phyloP scores from a whole-genome alignment of 2,329 filamentous ascomycete genomes.

The Chaetothyriales sp. region DNA sequence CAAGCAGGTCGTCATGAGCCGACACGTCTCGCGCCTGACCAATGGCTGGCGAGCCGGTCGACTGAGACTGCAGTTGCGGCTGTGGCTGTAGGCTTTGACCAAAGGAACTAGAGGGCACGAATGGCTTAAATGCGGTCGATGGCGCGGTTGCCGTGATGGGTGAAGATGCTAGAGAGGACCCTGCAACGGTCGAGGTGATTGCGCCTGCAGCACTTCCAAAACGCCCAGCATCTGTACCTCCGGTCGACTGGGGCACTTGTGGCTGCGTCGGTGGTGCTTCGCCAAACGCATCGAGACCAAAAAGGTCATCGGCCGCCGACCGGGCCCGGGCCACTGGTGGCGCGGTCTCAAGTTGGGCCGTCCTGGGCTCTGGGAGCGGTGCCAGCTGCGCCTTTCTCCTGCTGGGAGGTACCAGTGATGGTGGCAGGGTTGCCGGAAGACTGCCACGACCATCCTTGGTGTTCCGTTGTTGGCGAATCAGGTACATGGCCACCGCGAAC shows the following conservation, averaged over 20 bases:
- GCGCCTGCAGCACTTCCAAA: slow-evolving; percentile 38
- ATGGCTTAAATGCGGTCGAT: slow-evolving; percentile 62
- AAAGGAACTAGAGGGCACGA: slow-evolving; percentile 82
- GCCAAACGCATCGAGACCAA: slow-evolving; percentile 69
- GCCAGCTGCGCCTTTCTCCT: slow-evolving; percentile 45
- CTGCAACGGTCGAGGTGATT: slow-evolving; percentile 14
- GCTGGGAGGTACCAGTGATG: slow-evolving; percentile 70
- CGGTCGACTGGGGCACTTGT: slow-evolving; percentile 53
- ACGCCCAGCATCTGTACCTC: slow-evolving; percentile 45
- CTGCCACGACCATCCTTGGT: slow-evolving; percentile 45
- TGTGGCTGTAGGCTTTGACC: slow-evolving; percentile 68
- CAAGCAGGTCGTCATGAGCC: slow-evolving; percentile 69
- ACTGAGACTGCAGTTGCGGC: slow-evolving; percentile 48
- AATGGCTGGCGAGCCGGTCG: slow-evolving; percentile 47
- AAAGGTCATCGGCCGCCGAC: slow-evolving; percentile 83
- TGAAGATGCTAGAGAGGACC: slow-evolving; percentile 38
- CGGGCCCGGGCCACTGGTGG: slow-evolving; percentile 39
- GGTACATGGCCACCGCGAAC: slow-evolving; percentile 93
- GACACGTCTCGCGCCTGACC: slow-evolving; percentile 30
- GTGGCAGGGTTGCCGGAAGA: slow-evolving; percentile 62
- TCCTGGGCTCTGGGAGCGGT: slow-evolving; percentile 27
- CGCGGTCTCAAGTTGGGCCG: slow-evolving; percentile 29
- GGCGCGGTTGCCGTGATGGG: slow-evolving; percentile 11
- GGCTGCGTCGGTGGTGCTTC: slow-evolving; percentile 34
- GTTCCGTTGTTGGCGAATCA: slow-evolving; percentile 78